phyloP scores from a whole-genome alignment of 1,139 yeast species.

The Hemisphaericaspora xylanilytica region DNA sequence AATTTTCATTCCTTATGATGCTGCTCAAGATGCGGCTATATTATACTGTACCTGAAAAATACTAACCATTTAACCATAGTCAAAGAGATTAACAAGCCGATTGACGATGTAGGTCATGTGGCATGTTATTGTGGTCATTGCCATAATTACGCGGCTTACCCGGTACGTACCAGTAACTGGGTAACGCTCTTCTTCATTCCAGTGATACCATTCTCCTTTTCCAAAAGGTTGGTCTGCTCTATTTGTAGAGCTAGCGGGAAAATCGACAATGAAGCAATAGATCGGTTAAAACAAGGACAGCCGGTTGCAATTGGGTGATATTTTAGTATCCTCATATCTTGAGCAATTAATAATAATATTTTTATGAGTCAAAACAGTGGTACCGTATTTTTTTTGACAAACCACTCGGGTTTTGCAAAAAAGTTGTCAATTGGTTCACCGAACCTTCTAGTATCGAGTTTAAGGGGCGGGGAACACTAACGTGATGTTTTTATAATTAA shows the following conservation, averaged over 20 bases:
- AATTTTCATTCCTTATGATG: no score
- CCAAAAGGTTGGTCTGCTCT: constrained; percentile 39
- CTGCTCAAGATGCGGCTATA: no score
- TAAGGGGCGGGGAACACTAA: no score
- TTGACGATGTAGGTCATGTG: constrained; percentile 27
- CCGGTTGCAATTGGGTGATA: constrained; percentile 38
- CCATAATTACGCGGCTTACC: constrained; percentile 46
- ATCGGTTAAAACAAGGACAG: constrained; percentile 37
- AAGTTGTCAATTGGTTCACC: no score
- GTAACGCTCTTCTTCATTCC: constrained; percentile 49
- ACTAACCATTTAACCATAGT: constrained; percentile 18
- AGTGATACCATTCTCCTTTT: constrained; percentile 40
- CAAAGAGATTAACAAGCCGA: constrained; percentile 30
- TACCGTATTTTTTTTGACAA: no score
- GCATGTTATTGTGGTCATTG: constrained; percentile 40
- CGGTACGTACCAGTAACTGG: constrained; percentile 40
- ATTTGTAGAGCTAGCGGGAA: constrained; percentile 47
- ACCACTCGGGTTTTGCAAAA: no score
- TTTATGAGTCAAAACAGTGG: no score
- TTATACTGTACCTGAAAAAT: constrained; percentile 5
- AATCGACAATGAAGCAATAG: constrained; percentile 28
- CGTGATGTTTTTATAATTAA: no score
- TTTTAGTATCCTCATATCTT: no score
- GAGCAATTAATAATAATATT: no score
- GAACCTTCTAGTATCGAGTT: no score